Base-by-base conservation (phyloP, 495 filamentous ascomycete species). In the Penicillium riverlandense region DNA sequence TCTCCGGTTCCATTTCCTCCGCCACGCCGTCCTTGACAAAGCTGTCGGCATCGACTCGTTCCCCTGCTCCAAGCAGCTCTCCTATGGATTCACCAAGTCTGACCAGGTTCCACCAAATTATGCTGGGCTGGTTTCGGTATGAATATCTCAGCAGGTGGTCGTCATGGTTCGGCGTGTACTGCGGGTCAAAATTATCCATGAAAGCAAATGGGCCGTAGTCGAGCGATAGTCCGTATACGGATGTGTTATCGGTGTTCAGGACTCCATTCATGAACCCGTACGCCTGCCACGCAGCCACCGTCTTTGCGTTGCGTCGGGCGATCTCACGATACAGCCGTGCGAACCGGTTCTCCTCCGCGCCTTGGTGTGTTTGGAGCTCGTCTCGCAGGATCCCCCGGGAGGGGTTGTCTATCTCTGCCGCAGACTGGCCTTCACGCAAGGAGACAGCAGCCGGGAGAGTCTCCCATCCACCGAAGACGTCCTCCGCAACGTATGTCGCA, bases 261-360 rank as follows among this genome's bases (percentile, higher is more conserved):
- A 98, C 92, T 12, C 92, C 92, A 57, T 98, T 98, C 76, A 91
- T 96, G 66, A 98, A 98, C 10, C 86, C 92, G 65, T 95, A 96
- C 14, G 87, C 87, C 65, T 98, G 92, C 92, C 92, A 98, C 43
- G 82, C 78, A 9, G 92, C 92, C 1, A 96, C 90, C 0, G 86
- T 95, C 34, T 79, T 74, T 1, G 92, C 92, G 55, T 96, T 98
- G 37, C 86, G 78, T 1, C 86, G 82, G 11, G 80, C 80, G 39
- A 98, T 84, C 53, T 94, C 90, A 39, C 92, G 79, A 62, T 95
- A 98, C 8, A 97, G 74, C 9, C 88, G 75, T 4, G 83, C 74
- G 61, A 88, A 98, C 30, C 91, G 78, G 55, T 97, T 98, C 54
- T 95, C 85, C 48, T 83, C 79, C 3, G 74, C 55, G 1, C 75